Base-by-base conservation (phyloP, 2,329 filamentous ascomycete genomes). In the Calonectria pteridis region DNA sequence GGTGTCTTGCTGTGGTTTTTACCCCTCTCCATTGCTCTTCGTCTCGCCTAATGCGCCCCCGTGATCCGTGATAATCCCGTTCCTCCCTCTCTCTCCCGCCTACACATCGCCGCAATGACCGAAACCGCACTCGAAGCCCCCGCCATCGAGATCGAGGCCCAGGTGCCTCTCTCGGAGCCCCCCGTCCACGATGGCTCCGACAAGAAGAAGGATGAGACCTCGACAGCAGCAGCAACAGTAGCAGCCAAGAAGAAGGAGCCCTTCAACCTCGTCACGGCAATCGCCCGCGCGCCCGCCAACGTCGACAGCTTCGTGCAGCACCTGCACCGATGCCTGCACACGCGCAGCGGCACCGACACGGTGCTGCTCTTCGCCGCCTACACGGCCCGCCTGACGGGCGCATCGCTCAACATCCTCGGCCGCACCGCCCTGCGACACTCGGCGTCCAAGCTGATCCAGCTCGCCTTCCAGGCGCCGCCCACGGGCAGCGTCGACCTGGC, bases 331-430 rank as follows among this genome's bases (percentile, higher is more conserved):
- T 91, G 94, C 81, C 87, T 95, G 78, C 89, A 91, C 76, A 93
- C 93, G 13, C 91, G 93, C 55, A 84, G 89, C 43, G 93, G 94
- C 80, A 91, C 93, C 83, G 94, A 95, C 85, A 89, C 90, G 63
- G 87, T 92, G 75, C 91, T 96, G 78, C 89, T 93, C 75, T 91
- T 93, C 77, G 83, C 93, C 75, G 91, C 92, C 85, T 96, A 96
- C 86, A 85, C 88, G 73, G 88, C 93, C 69, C 91, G 91, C 74
- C 84, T 93, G 69, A 80, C 87, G 64, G 87, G 89, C 73, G 85
- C 87, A 31, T 77, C 89, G 29, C 88, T 93, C 79, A 84, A 88
- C 69, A 78, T 85, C 58, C 83, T 91, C 74, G 88, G 90, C 73
- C 87, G 91, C 49, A 89, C 91, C 67, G 89, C 92, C 75, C 86